These are phyloP conservation scores for Tagetes patula DNA, from an alignment of 129 eudicot species.

Conservation along the genomic window DNA sequence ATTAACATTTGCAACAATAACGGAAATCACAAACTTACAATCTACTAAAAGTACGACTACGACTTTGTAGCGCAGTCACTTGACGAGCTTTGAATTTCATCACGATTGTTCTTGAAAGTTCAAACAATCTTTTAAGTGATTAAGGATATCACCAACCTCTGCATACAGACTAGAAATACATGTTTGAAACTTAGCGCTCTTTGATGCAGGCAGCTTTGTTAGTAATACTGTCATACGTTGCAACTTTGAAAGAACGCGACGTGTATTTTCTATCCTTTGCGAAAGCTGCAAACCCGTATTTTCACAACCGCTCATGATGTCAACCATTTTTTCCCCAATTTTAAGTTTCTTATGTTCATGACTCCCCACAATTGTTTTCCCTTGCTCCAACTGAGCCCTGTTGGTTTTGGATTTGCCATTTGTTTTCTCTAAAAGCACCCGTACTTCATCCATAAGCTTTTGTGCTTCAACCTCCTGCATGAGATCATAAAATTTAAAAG, in stretches of 20 bases:
- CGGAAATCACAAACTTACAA: not conserved
- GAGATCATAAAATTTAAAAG: not conserved
- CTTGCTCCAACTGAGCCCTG: not conserved
- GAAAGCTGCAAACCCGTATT: not conserved
- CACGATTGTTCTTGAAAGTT: not conserved
- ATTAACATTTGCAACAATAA: not conserved
- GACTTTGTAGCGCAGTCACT: not conserved
- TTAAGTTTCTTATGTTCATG: not conserved
- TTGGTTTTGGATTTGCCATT: not conserved
- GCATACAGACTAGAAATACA: not conserved
- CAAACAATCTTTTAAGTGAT: not conserved
- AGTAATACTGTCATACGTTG: not conserved
- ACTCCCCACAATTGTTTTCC: not conserved
- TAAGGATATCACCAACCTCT: conserved; percentile 8
- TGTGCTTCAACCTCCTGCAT: not conserved
- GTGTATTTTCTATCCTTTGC: not conserved
- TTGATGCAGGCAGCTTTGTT: not conserved
- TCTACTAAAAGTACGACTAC: not conserved
- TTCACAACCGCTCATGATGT: not conserved
- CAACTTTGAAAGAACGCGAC: not conserved
- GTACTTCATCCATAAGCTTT: not conserved
- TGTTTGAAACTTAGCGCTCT: not conserved
- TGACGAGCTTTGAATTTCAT: not conserved
- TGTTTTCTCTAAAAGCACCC: not conserved
- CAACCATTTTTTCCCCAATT: not conserved